Evolutionary conservation across 768 basidiomycete genomes (phyloP).

Genomic region (Trametopsis cervina): DNA sequence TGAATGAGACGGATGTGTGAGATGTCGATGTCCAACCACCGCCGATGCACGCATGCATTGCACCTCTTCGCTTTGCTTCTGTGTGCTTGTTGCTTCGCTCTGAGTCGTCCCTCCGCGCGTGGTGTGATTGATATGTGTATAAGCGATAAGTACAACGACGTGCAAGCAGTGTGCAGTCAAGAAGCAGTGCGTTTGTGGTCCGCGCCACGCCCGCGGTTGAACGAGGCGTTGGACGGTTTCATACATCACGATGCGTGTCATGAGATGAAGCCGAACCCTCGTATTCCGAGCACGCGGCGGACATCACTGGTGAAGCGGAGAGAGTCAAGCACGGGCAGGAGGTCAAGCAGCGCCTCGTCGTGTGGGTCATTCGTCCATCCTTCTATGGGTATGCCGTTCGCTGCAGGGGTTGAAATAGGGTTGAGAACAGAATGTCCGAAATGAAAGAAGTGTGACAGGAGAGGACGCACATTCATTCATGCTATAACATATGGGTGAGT

Average conservation of each 20-base stretch:
- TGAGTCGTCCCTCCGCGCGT: neutral
- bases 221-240: neutral
- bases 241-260: slow-evolving; percentile 18
- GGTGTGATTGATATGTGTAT: neutral
- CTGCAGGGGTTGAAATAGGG: too few relatives aligned
- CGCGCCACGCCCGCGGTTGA: neutral
- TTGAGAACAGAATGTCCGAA: too few relatives aligned
- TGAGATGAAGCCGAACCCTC: slow-evolving; percentile 33
- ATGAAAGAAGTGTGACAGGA: too few relatives aligned
- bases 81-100: too few relatives aligned
- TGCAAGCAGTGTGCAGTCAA: neutral
- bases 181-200: neutral
- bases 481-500: slow-evolving; percentile 88
- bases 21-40: too few relatives aligned
- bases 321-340: slow-evolving; percentile 92
- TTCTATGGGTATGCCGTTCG: slow-evolving; percentile 98
- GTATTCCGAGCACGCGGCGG: slow-evolving; percentile 79
- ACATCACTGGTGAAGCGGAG: slow-evolving; percentile 95
- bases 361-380: slow-evolving; percentile 98
- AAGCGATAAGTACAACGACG: neutral
- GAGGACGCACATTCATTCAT: slow-evolving; percentile 75
- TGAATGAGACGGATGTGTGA: too few relatives aligned
- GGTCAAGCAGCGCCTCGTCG: slow-evolving; percentile 93
- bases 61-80: too few relatives aligned
- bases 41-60: too few relatives aligned